Base-by-base conservation (phyloP, 345 rosid genomes). In the Clarkia xantiana region DNA sequence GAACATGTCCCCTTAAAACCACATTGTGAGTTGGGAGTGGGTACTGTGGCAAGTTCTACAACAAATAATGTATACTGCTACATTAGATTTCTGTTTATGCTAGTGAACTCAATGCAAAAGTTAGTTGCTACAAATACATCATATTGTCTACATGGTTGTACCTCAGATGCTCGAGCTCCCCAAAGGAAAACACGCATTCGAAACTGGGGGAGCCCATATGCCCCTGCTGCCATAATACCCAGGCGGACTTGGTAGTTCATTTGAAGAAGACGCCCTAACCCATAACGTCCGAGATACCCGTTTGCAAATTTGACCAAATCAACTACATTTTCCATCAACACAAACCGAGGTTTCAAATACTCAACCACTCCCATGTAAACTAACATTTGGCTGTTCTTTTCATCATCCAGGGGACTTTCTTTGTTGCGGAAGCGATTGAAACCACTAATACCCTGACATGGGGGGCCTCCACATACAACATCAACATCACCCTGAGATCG, bases 21-120 rank as follows among this genome's bases (percentile, higher is more conserved):
- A 79, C 77, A 65, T 84, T 78, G 68, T 88, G 94, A 1, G 91
- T 88, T 20, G 97, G 97, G 40, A 76, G 76, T 4, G 96, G 82
- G 49, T 64, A 87, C 9, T 64, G 94, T 14, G 96, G 96, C 55
- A 84, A 54, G 12, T 14, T 72, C 88, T 87, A 73, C 55, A 62
- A 44, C 29, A 17, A 25, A 42, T 22, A 9, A 6, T 5, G 46
- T 53, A 41, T 20, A 12, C n/a, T 6, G 1, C 18, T 64, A 29
- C 53, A 41, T 49, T 14, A 40, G 50, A 40, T 40, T 16, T 9
- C 40, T 54, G 2, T 6, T 14, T 10, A 16, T 20, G 3, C 41
- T 51, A 11, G 18, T 23, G 11, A 17, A 19, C 23, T 23, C 9
- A 25, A 34, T 10, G 14, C 36, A 9, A 41, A 39, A 34, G 8